Evolutionary conservation across 2,329 filamentous ascomycete genomes (phyloP).

Genomic region (Verticillium zaregamsianum): DNA sequence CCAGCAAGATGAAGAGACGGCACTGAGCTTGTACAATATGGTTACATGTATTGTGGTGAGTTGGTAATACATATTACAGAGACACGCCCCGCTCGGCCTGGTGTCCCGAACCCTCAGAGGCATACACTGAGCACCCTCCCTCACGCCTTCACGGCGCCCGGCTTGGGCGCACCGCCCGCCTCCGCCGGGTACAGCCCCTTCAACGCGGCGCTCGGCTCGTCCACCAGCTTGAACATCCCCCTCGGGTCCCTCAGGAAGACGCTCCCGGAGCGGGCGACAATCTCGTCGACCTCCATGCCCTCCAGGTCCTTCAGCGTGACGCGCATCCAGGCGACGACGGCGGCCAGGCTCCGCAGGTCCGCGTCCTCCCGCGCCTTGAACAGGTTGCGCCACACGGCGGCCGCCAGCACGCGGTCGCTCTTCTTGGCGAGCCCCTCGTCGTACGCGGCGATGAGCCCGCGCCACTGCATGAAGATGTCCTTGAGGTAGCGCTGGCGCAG

Average conservation of each 20-base stretch:
- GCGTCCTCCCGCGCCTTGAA: slow-evolving; percentile 64
- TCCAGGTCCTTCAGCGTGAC: slow-evolving; percentile 43
- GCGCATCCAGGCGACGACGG: slow-evolving; percentile 55
- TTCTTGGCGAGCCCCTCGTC: slow-evolving; percentile 71
- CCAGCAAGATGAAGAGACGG: not conserved
- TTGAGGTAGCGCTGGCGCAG: slow-evolving; percentile 68
- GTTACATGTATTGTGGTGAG: not conserved
- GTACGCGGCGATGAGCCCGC: slow-evolving; percentile 78
- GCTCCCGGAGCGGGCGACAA: slow-evolving; percentile 29
- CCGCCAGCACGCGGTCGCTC: slow-evolving; percentile 71
- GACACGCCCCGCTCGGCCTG: slow-evolving; percentile 14
- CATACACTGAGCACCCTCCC: not conserved
- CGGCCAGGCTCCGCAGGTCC: slow-evolving; percentile 46
- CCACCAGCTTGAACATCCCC: slow-evolving; percentile 32
- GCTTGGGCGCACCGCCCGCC: slow-evolving; percentile 13
- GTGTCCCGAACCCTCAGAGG: not conserved
- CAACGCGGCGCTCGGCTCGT: slow-evolving; percentile 36
- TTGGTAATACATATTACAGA: slow-evolving; percentile 12
- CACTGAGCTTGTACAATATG: not conserved
- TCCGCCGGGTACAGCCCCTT: slow-evolving; percentile 19
- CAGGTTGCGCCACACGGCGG: slow-evolving; percentile 90
- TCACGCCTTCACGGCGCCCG: slow-evolving; percentile 3
- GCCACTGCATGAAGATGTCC: slow-evolving; percentile 91
- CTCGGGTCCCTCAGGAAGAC: slow-evolving; percentile 40
- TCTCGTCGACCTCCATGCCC: slow-evolving; percentile 40